A percentile compares a stretch with the other conserved stretches of the same genome.
Conservation (phyloP, 2,329 filamentous ascomycete species). For the Metarhizium sp. region DNA sequence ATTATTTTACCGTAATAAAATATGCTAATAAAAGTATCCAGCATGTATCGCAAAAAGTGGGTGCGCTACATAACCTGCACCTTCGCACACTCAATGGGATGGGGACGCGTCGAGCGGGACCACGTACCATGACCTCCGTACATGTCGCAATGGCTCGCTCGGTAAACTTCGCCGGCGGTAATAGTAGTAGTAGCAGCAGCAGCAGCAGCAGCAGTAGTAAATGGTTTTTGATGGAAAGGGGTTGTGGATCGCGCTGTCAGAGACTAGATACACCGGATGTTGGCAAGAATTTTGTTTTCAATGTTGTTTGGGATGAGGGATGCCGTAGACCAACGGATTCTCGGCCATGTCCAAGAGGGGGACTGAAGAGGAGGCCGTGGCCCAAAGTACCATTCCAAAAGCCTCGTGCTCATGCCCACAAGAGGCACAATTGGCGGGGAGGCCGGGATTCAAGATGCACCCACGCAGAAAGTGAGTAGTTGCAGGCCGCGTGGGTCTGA, state of each 20-base stretch:
- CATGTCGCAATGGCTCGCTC: not conserved
- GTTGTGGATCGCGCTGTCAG: not conserved
- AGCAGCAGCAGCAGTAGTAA: no score
- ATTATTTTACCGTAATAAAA: no score
- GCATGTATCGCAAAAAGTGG: no score
- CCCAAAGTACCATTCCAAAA: not conserved
- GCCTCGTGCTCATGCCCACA: not conserved
- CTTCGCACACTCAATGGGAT: no score
- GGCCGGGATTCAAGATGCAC: not conserved
- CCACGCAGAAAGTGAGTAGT: not conserved
- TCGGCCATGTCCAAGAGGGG: not conserved
- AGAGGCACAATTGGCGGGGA: not conserved
- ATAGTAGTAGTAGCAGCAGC: not conserved
- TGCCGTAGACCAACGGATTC: conserved; percentile 2
- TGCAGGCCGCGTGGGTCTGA: conserved; percentile 2
- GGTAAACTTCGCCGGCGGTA: not conserved
- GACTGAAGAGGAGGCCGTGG: not conserved
- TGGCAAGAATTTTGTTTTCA: not conserved
- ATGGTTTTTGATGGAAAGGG: not conserved
- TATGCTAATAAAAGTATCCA: no score
- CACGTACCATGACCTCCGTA: not conserved
- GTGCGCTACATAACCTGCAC: no score
- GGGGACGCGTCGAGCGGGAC: not conserved
- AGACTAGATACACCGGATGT: not conserved
- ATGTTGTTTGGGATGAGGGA: conserved; percentile 1